phyloP scores from a whole-genome alignment of 768 basidiomycete species.

The Psilocybe cubensis region DNA sequence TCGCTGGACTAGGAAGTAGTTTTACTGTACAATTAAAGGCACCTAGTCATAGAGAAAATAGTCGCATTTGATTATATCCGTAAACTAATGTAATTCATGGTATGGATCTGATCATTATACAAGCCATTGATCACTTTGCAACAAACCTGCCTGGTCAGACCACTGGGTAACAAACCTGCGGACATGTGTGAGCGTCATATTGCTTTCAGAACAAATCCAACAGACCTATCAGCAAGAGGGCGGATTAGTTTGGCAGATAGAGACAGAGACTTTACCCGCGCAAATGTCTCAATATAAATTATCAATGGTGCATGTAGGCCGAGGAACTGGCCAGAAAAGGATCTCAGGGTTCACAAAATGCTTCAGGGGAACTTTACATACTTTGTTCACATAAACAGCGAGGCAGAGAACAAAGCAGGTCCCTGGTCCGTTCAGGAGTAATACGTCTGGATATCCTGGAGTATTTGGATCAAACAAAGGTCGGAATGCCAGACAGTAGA shows the following conservation, averaged over 20 bases:
- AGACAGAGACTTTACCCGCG: slow-evolving; percentile 80
- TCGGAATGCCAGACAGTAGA: slow-evolving; percentile 60
- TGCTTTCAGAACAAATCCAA: neutral
- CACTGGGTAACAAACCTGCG: slow-evolving; percentile 87
- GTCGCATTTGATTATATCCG: neutral
- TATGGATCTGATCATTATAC: slow-evolving; percentile 3
- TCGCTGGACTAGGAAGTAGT: slow-evolving; percentile 66
- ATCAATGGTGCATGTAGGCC: slow-evolving; percentile 71
- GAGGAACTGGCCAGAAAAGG: slow-evolving; percentile 71
- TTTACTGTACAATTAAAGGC: neutral
- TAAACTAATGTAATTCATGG: neutral
- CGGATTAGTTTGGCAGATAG: slow-evolving; percentile 83
- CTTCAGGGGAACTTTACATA: slow-evolving; percentile 26
- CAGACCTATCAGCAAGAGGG: slow-evolving; percentile 80
- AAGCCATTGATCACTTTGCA: slow-evolving; percentile 15
- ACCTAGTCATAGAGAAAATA: no score
- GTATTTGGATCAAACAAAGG: slow-evolving; percentile 44
- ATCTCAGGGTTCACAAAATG: slow-evolving; percentile 4
- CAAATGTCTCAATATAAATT: slow-evolving; percentile 94
- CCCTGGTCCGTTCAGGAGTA: slow-evolving; percentile 94
- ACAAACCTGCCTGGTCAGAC: slow-evolving; percentile 51
- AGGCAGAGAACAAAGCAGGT: slow-evolving; percentile 84
- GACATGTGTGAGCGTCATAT: neutral
- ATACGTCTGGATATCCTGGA: slow-evolving; percentile 62
- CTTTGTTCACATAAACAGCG: slow-evolving; percentile 73